Percentiles rank a stretch among this genome's conserved stretches.
Evolutionary conservation across 2,329 filamentous ascomycete species (phyloP).

Genomic region (Rugonectria rugulosa): DNA sequence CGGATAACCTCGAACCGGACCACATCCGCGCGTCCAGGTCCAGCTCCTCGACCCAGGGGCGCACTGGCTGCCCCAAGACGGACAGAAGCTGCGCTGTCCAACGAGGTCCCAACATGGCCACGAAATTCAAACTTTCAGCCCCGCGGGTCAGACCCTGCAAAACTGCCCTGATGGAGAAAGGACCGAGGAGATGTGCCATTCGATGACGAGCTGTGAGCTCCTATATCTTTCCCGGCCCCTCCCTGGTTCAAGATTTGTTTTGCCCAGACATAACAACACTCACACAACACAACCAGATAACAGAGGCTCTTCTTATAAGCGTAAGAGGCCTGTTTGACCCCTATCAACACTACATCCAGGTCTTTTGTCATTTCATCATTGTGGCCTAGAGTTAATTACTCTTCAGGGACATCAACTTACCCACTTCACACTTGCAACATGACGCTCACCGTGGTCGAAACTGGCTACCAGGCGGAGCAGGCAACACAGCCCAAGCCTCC

Average conservation of each 20-base stretch:
- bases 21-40: slow-evolving; percentile 12
- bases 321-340: too few relatives aligned
- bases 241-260: not conserved
- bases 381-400: not conserved
- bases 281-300: too few relatives aligned
- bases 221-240: slow-evolving; percentile 26
- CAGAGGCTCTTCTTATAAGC: too few relatives aligned
- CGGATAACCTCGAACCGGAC: slow-evolving; percentile 25
- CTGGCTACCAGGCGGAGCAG: not conserved
- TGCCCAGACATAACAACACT: too few relatives aligned
- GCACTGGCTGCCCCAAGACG: slow-evolving; percentile 17
- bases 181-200: slow-evolving; percentile 2
- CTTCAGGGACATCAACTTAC: not conserved
- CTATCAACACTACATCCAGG: too few relatives aligned
- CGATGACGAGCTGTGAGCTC: not conserved
- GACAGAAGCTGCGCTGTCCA: slow-evolving; percentile 1
- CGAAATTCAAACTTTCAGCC: slow-evolving; percentile 26
- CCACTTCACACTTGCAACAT: not conserved
- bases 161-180: slow-evolving; percentile 17
- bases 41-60: slow-evolving; percentile 7
- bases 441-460: slow-evolving; percentile 10
- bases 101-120: slow-evolving; percentile 4
- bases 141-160: slow-evolving; percentile 18
- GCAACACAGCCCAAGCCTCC: not conserved
- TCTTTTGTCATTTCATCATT: not conserved